Base-by-base conservation (phyloP, 208 protist species). In the Trypanosomatidae sp. region DNA sequence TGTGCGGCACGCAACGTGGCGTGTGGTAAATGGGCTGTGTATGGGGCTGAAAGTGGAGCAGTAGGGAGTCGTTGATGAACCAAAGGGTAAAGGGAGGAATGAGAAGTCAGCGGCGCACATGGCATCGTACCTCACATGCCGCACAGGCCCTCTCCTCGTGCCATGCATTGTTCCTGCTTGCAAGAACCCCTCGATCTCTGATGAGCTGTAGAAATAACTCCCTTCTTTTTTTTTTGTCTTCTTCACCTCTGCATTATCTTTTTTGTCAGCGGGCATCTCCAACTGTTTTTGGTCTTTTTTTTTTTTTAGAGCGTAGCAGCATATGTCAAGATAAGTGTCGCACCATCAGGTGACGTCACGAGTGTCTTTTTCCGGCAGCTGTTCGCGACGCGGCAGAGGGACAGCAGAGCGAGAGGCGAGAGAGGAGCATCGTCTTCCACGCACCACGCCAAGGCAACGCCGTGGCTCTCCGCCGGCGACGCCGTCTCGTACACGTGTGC, bases 341-440 rank as follows among this genome's bases (percentile, higher is more conserved):
- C 56, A 10, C 69, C 71, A 0, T 70, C 30, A 30, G 33, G 33
- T 0, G 70, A 58, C 8, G 88, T 74, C 25, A 96, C 50, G 0
- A 92, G 69, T 2, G 85, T 53, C 59, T 82, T 77, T 65, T 96
- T 96, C n/a, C 82, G 77, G 53, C 87, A 89, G 64, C 82, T 89
- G 62, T 93, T 96, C 19, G 90, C 86, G 28, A 96, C 81, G 30
- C 92, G 92, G 62, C 85, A 86, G 8, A 95, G 66, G 0, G 80
- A 84, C 15, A 96, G 69, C 9, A 96, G 73, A 2, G 78, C 62
- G 5, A 87, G 71, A 1, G 80, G 62, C 13, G 69, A 77, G 22
- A 76, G 15, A 47, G 66, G 80, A 1, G 49, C 72, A 22, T 58
- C 64, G 8, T 69, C 74, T 30, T 77, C 53, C 19, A 91, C 46